Base-by-base conservation (phyloP, 2,329 filamentous ascomycete genomes). In the Ophiostoma himal-ulmi region DNA sequence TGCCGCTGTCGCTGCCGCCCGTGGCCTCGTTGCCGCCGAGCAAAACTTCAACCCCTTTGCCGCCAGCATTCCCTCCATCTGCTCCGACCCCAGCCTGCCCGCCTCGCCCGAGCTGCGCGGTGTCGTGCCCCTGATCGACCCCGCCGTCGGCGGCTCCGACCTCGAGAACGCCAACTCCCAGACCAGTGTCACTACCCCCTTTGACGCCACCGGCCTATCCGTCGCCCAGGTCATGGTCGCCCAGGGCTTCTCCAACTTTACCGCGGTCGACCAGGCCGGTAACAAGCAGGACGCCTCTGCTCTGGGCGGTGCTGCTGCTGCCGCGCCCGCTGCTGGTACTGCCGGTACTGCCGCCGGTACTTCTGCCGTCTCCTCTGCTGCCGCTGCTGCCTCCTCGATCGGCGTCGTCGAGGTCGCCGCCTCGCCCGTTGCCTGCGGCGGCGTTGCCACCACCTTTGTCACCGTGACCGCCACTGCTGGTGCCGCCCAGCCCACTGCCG, bases 81-180 rank as follows among this genome's bases (percentile, higher is more conserved):
- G 89, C 79, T 84, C 81, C 52, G 87, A 91, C 73, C 80, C 88
- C 1, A 80, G 82, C 36, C 84, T 92, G 1, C 89, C 89, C 13
- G 84, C 82, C 41, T 90, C 86, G 8, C 78, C 79, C 34, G 83
- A 82, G 70, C 85, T 91, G 41, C 83, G 89, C 62, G 89, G 89
- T 73, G 88, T 92, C 70, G 82, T 90, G 4, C 89, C 89, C 36
- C 82, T 89, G 20, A 84, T 91, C 72, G 89, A 91, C 77, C 89
- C 89, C 2, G 85, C 80, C 72, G 87, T 91, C 54, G 80, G 75
- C 68, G 86, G 84, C 71, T 80, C 85, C 30, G 87, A 83, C 70
- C 75, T 80, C 13, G 86, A 87, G 77, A 91, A 90, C 73, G 84
- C 85, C 72, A 85, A 89, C 77, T 87, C 88, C 20, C 80, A 78